Conservation (phyloP, 768 basidiomycete species). For the Termitomyces sp. region DNA sequence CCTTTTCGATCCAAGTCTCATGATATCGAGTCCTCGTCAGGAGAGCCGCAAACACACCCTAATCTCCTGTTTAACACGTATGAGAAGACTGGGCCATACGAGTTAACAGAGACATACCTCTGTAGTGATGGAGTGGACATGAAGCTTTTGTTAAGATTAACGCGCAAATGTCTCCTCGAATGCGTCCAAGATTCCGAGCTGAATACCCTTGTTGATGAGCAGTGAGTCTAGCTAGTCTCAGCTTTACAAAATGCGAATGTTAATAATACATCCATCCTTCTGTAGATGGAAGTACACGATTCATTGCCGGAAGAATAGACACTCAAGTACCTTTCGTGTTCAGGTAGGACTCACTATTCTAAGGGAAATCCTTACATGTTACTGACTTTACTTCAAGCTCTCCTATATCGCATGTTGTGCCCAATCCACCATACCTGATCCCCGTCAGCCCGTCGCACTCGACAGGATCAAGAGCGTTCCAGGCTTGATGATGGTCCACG, state of each 20-base stretch:
- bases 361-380: background rate
- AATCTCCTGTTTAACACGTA: conserved; percentile 21
- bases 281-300: conserved; percentile 64
- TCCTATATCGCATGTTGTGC: conserved; percentile 58
- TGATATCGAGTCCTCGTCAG: conserved; percentile 31
- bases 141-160: conserved; percentile 48
- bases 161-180: conserved; percentile 46
- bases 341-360: conserved; percentile 37
- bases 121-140: conserved; percentile 64
- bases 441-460: conserved; percentile 57
- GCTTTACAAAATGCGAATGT: background rate
- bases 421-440: conserved; percentile 46
- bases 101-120: conserved; percentile 41
- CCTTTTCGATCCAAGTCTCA: conserved; percentile 17
- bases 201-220: conserved; percentile 62
- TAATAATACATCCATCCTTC: conserved; percentile 6
- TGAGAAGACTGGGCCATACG: conserved; percentile 22
- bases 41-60: conserved; percentile 36
- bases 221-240: conserved; percentile 38
- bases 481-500: conserved; percentile 71
- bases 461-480: conserved; percentile 58
- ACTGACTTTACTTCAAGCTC: conserved; percentile 35
- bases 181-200: conserved; percentile 42
- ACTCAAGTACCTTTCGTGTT: conserved; percentile 45
- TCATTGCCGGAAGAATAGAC: conserved; percentile 42